phyloP scores from a whole-genome alignment of 2,329 filamentous ascomycete species.

The Graphium sp. region DNA sequence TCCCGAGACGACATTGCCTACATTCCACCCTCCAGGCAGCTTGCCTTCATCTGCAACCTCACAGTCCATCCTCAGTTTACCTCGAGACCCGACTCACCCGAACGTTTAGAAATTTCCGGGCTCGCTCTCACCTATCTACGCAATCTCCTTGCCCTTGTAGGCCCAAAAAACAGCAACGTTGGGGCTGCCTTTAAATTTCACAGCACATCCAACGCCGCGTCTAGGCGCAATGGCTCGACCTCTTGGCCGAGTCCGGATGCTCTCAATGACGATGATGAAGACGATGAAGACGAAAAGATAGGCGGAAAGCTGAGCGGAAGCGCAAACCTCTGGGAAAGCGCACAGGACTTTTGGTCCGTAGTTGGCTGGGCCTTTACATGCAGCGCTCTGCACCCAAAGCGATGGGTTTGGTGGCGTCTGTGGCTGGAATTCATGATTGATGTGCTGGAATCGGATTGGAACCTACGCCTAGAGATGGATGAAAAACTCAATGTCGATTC shows the following conservation, averaged over 20 bases:
- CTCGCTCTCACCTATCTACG: conserved; percentile 55
- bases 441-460: conserved; percentile 55
- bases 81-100: conserved; percentile 46
- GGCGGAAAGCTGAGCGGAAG: conserved; percentile 42
- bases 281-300: conserved; percentile 33
- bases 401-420: conserved; percentile 68
- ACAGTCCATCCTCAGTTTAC: conserved; percentile 68
- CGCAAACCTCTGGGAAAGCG: conserved; percentile 55
- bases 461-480: conserved; percentile 19
- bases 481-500: too few species aligned
- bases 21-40: conserved; percentile 53
- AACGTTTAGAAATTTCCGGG: conserved; percentile 45
- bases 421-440: conserved; percentile 73
- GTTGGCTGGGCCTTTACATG: conserved; percentile 92
- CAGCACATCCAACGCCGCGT: conserved; percentile 11
- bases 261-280: conserved; percentile 22
- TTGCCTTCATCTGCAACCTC: conserved; percentile 68
- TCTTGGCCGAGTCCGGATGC: conserved; percentile 19
- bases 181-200: conserved; percentile 56
- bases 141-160: conserved; percentile 45
- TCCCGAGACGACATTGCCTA: conserved; percentile 27
- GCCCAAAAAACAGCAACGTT: conserved; percentile 54
- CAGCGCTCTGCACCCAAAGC: conserved; percentile 50
- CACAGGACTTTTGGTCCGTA: conserved; percentile 75
- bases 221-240: conserved; percentile 14